Conservation (phyloP, 495 filamentous ascomycete species). For the Penicillium roqueforti region DNA sequence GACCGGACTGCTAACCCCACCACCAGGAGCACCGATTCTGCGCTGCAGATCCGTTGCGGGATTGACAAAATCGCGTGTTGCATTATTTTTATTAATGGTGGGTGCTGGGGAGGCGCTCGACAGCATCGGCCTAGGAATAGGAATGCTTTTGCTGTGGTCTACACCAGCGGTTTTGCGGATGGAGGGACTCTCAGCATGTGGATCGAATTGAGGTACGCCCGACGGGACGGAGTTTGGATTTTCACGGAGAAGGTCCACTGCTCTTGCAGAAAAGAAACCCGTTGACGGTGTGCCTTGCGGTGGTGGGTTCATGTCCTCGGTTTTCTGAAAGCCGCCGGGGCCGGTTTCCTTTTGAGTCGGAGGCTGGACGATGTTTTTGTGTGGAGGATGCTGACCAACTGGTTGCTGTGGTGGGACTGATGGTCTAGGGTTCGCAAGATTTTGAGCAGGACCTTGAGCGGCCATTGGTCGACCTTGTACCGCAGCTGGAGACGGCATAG, state of each 20-base stretch:
- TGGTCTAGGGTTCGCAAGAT: constrained; percentile 21
- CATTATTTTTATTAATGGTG: constrained; percentile 13
- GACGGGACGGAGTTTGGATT: constrained; percentile 40
- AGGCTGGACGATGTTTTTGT: constrained; percentile 17
- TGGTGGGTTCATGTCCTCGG: constrained; percentile 32
- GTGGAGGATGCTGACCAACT: constrained; percentile 7
- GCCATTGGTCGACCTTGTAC: constrained; percentile 20
- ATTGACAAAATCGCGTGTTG: constrained; percentile 56
- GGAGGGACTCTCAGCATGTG: constrained; percentile 75
- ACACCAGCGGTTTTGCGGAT: constrained; percentile 88
- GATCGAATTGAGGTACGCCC: constrained; percentile 67
- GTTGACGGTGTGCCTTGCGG: constrained; percentile 37
- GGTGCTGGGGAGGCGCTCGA: constrained; percentile 25
- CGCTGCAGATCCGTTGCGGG: constrained; percentile 64
- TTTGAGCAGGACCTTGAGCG: constrained; percentile 18
- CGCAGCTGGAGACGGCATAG: constrained; percentile 11
- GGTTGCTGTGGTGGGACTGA: constrained; percentile 20
- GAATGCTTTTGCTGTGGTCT: constrained; percentile 69
- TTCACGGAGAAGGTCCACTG: constrained; percentile 50
- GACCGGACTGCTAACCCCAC: constrained; percentile 34
- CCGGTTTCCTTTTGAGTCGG: constrained; percentile 28
- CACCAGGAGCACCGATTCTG: constrained; percentile 68
- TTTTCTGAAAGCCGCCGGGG: constrained; percentile 7
- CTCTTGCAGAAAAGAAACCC: constrained; percentile 76
- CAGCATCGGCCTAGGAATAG: constrained; percentile 51